phyloP scores from a whole-genome alignment of 306 rosid genomes.

The Oemleria cerasiformis region DNA sequence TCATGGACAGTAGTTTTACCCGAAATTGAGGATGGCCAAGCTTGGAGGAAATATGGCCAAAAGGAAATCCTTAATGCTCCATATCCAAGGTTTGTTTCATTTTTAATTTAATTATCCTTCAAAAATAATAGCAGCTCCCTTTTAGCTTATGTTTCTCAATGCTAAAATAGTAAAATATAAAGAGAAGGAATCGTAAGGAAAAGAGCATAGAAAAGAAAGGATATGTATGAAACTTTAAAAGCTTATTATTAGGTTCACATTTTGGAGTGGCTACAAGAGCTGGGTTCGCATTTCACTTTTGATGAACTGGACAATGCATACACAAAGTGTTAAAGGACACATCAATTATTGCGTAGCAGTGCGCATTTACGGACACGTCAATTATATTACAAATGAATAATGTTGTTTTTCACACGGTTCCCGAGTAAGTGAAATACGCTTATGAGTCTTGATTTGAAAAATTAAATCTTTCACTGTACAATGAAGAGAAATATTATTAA shows the following conservation, averaged over 20 bases:
- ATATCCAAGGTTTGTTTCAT: slow-evolving; percentile 52
- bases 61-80: slow-evolving; percentile 65
- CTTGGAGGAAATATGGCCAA: slow-evolving; percentile 95
- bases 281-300: background rate
- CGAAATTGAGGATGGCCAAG: slow-evolving; percentile 47
- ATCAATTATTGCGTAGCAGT: background rate
- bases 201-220: background rate
- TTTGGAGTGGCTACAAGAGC: background rate
- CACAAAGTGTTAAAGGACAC: slow-evolving; percentile 2
- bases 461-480: no score
- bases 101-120: background rate
- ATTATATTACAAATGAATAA: no score
- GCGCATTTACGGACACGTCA: background rate
- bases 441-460: no score
- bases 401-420: no score
- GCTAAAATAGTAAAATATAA: no score
- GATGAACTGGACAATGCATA: background rate
- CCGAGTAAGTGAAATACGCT: no score
- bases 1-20: slow-evolving; percentile 22
- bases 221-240: background rate
- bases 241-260: background rate
- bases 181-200: background rate
- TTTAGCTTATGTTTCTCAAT: no score
- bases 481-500: no score
- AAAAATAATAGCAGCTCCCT: no score